These are phyloP conservation scores for Remersonia thermophila DNA, from an alignment of 2,329 filamentous ascomycete species.

Conservation along the genomic window DNA sequence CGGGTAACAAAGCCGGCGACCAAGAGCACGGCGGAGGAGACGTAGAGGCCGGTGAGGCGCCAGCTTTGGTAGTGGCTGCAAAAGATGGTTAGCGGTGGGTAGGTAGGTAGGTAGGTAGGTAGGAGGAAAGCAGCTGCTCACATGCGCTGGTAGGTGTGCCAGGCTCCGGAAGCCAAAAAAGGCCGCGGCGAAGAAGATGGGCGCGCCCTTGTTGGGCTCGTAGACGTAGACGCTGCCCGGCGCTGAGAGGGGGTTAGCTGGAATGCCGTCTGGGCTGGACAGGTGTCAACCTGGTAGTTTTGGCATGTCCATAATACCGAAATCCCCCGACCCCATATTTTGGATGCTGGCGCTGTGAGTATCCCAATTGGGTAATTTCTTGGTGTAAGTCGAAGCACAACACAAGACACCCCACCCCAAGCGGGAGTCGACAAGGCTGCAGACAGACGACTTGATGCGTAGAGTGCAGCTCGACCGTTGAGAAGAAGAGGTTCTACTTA, in stretches of 20 bases:
- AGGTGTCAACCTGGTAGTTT: too few relatives aligned
- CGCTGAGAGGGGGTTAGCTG: background rate
- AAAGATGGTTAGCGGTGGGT: too few relatives aligned
- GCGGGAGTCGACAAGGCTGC: background rate
- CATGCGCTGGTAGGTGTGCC: slow-evolving; percentile 33
- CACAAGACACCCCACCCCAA: too few relatives aligned
- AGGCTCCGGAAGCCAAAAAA: slow-evolving; percentile 26
- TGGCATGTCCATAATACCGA: too few relatives aligned
- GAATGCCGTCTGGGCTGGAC: too few relatives aligned
- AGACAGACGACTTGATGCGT: too few relatives aligned
- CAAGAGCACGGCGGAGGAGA: slow-evolving; percentile 35
- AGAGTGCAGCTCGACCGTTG: too few relatives aligned
- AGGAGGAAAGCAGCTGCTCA: slow-evolving; percentile 23
- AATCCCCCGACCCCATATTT: too few relatives aligned
- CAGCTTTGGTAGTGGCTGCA: slow-evolving; percentile 36
- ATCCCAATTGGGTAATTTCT: too few relatives aligned
- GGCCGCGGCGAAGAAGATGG: slow-evolving; percentile 1
- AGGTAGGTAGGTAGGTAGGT: background rate
- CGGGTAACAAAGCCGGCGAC: slow-evolving; percentile 37
- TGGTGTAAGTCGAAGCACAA: background rate
- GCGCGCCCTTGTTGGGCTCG: background rate
- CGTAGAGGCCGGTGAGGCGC: slow-evolving; percentile 35
- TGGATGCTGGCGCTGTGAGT: too few relatives aligned
- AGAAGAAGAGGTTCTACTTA: too few relatives aligned
- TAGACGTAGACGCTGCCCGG: background rate